Percentiles rank a stretch among this genome's conserved stretches.
phyloP scores from a whole-genome alignment of 768 basidiomycete genomes.

The Auricularia heimuer region DNA sequence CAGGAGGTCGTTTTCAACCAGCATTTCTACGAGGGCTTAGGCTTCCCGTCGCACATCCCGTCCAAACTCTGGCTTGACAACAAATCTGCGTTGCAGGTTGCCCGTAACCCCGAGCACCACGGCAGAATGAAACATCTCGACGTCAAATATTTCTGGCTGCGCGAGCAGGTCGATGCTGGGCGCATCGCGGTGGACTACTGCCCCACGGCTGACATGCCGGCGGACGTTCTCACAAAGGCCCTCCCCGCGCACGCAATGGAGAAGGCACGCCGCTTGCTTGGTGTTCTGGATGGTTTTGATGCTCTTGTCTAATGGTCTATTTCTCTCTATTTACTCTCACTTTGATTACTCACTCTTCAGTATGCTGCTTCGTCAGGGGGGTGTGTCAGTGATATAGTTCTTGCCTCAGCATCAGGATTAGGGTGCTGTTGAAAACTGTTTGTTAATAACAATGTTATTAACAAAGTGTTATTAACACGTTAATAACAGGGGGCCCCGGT shows the following conservation, averaged over 20 bases:
- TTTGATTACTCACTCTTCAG: no score
- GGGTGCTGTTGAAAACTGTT: no score
- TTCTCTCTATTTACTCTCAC: background rate
- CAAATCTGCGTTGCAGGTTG: constrained; percentile 22
- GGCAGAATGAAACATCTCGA: constrained; percentile 25
- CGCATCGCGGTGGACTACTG: background rate
- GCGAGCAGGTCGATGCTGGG: constrained; percentile 6
- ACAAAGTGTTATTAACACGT: no score
- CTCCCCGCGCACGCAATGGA: constrained; percentile 9
- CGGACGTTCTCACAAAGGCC: constrained; percentile 25
- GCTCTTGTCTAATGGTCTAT: background rate
- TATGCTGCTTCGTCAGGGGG: background rate
- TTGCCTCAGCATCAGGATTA: no score
- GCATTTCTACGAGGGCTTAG: constrained; percentile 13
- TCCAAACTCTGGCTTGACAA: constrained; percentile 28
- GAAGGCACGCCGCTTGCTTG: constrained; percentile 1
- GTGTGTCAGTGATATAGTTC: background rate
- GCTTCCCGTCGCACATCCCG: constrained; percentile 6
- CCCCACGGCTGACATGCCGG: constrained; percentile 16
- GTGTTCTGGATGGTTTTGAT: background rate
- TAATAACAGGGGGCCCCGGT: no score
- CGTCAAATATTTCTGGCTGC: constrained; percentile 19
- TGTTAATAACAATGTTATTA: no score
- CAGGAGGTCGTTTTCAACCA: constrained; percentile 17
- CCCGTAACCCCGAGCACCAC: constrained; percentile 21